phyloP scores from a whole-genome alignment of 768 basidiomycete genomes.

The Hericium erinaceus region DNA sequence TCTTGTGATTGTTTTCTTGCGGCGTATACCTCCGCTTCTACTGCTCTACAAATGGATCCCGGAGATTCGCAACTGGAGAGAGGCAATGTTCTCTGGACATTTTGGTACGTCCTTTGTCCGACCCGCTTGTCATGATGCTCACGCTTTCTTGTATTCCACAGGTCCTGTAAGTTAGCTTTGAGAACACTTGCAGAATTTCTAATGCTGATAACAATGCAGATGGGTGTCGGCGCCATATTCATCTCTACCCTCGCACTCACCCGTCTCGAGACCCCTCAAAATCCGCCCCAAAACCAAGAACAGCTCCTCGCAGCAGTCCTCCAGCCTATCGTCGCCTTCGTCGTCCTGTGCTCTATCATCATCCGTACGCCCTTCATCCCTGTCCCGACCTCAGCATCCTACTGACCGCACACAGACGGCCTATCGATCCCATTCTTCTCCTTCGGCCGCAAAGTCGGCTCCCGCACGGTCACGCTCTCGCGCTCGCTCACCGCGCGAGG shows the following conservation, averaged over 20 bases:
- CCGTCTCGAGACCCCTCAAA: conserved; percentile 45
- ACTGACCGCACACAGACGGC: conserved; percentile 24
- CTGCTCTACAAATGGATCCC: conserved; percentile 78
- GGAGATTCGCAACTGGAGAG: conserved; percentile 75
- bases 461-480: conserved; percentile 1
- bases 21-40: conserved; percentile 75
- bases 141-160: conserved; percentile 13
- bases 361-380: conserved; percentile 42
- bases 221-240: conserved; percentile 91
- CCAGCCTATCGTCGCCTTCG: conserved; percentile 79
- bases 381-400: background rate
- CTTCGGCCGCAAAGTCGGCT: conserved; percentile 13
- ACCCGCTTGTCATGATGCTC: background rate
- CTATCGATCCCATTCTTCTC: conserved; percentile 47
- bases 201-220: conserved; percentile 31
- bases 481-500: background rate
- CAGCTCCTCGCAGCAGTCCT: conserved; percentile 64
- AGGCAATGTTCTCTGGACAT: conserved; percentile 88
- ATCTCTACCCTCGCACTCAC: conserved; percentile 66
- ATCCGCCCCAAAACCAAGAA: conserved; percentile 56
- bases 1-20: conserved; percentile 57
- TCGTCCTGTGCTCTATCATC: conserved; percentile 82
- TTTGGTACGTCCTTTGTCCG: conserved; percentile 42
- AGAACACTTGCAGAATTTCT: background rate
- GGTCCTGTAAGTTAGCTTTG: conserved; percentile 39